Conservation (phyloP, 2,329 filamentous ascomycete genomes). For the Paecilomyces sp. region DNA sequence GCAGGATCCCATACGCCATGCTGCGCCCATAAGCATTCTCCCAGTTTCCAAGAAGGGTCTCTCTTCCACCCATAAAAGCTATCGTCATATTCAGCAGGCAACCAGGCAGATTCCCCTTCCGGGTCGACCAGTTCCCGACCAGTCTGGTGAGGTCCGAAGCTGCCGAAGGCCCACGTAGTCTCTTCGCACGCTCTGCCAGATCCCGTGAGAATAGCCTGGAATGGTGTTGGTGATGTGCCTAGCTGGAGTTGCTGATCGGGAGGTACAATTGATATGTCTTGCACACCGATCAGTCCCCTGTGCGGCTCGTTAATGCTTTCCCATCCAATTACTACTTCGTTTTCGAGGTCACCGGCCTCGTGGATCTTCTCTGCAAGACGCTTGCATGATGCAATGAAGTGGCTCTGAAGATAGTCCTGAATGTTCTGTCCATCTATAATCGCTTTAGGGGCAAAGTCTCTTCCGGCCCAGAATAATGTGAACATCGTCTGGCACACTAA, state of each 20-base stretch:
- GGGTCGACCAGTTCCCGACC: slow-evolving; percentile 80
- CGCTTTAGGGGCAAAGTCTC: slow-evolving; percentile 89
- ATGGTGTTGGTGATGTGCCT: slow-evolving; percentile 85
- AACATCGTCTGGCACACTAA: slow-evolving; percentile 86
- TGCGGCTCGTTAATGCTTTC: slow-evolving; percentile 96
- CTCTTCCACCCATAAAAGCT: slow-evolving; percentile 83
- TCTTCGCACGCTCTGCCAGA: slow-evolving; percentile 85
- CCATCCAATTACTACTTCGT: slow-evolving; percentile 87
- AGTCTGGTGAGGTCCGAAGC: slow-evolving; percentile 84
- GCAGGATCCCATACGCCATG: slow-evolving; percentile 89
- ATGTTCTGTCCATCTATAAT: slow-evolving; percentile 94
- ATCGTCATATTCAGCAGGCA: slow-evolving; percentile 77
- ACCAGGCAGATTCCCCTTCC: slow-evolving; percentile 76
- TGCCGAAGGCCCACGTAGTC: slow-evolving; percentile 88
- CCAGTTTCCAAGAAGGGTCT: slow-evolving; percentile 80
- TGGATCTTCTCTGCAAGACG: slow-evolving; percentile 79
- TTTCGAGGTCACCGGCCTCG: slow-evolving; percentile 76
- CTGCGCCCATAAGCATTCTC: slow-evolving; percentile 95
- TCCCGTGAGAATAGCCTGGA: slow-evolving; percentile 88
- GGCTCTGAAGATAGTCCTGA: slow-evolving; percentile 84
- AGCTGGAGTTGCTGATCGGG: slow-evolving; percentile 86
- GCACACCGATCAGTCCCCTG: slow-evolving; percentile 74
- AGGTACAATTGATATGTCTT: slow-evolving; percentile 74
- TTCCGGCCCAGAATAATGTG: slow-evolving; percentile 86
- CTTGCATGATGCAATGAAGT: slow-evolving; percentile 72